These are phyloP conservation scores for Dalbergia cochinchinensis DNA, from an alignment of 306 rosid species.

Conservation along the genomic window DNA sequence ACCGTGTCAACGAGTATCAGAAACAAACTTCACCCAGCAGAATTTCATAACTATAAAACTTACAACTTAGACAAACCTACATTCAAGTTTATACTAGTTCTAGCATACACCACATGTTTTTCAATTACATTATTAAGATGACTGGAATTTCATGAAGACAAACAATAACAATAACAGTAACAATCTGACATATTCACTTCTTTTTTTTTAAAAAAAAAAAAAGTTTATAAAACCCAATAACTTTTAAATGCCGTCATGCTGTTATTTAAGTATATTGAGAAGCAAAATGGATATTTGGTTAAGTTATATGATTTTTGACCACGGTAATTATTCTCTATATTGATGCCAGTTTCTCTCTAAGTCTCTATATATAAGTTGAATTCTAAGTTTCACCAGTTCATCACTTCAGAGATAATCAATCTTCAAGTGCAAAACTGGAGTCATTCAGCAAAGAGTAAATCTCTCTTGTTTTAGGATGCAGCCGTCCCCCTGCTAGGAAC, in stretches of 20 bases:
- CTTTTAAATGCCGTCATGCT: constrained; percentile 12
- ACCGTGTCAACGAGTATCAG: constrained; percentile 34
- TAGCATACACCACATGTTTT: constrained; percentile 2
- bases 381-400: constrained; percentile 20
- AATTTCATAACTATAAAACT: constrained; percentile 3
- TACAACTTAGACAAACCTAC: background rate
- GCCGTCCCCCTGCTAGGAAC: constrained; percentile 77
- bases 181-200: background rate
- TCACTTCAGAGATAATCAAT: constrained; percentile 11
- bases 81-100: constrained; percentile 22
- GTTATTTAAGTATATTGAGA: constrained; percentile 24
- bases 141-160: background rate
- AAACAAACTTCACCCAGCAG: constrained; percentile 27
- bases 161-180: background rate
- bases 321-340: background rate
- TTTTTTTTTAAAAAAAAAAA: constrained; percentile 1
- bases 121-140: background rate
- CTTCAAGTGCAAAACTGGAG: constrained; percentile 40
- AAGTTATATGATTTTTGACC: constrained; percentile 4
- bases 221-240: background rate
- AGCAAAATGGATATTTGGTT: constrained; percentile 22
- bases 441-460: constrained; percentile 65
- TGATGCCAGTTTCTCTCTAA: background rate
- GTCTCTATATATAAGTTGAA: constrained; percentile 6
- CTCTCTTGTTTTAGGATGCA: constrained; percentile 69